These are phyloP conservation scores for Lunularia cruciata DNA, from an alignment of 225 moss, liverwort and hornwort genomes.

Conservation along the genomic window DNA sequence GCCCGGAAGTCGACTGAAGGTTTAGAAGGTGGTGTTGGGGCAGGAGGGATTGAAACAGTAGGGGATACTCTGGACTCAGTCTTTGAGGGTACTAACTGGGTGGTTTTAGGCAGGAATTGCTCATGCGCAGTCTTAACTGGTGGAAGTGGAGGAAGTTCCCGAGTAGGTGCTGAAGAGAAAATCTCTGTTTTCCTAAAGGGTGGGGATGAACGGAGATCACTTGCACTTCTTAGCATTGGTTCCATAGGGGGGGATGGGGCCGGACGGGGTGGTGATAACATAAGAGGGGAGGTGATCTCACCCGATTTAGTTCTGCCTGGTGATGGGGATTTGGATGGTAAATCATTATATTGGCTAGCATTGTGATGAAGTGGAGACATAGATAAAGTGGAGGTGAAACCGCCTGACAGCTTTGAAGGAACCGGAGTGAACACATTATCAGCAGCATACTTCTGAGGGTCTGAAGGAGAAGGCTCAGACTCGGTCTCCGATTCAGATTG, in stretches of 20 bases:
- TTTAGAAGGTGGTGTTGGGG: slow-evolving; percentile 20
- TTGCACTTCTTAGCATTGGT: slow-evolving; percentile 9
- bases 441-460: neutral
- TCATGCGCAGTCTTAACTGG: slow-evolving; percentile 17
- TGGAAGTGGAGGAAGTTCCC: slow-evolving; percentile 25
- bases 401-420: slow-evolving; percentile 14
- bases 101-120: slow-evolving; percentile 15
- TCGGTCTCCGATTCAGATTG: slow-evolving; percentile 22
- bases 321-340: neutral
- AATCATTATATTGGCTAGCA: neutral
- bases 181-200: slow-evolving; percentile 6
- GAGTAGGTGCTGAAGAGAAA: slow-evolving; percentile 7
- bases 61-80: slow-evolving; percentile 12
- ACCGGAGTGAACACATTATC: neutral
- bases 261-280: neutral
- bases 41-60: slow-evolving; percentile 19
- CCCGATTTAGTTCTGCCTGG: neutral
- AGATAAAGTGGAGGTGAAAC: neutral
- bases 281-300: neutral
- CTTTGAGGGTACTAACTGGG: slow-evolving; percentile 12
- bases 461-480: slow-evolving; percentile 17
- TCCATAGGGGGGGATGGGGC: slow-evolving; percentile 6
- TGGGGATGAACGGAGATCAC: slow-evolving; percentile 10
- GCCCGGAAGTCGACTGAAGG: slow-evolving; percentile 23
- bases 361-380: neutral